These are phyloP conservation scores for Paratinospora sagittata DNA, from an alignment of 164 flowering plant genomes.

Conservation along the genomic window DNA sequence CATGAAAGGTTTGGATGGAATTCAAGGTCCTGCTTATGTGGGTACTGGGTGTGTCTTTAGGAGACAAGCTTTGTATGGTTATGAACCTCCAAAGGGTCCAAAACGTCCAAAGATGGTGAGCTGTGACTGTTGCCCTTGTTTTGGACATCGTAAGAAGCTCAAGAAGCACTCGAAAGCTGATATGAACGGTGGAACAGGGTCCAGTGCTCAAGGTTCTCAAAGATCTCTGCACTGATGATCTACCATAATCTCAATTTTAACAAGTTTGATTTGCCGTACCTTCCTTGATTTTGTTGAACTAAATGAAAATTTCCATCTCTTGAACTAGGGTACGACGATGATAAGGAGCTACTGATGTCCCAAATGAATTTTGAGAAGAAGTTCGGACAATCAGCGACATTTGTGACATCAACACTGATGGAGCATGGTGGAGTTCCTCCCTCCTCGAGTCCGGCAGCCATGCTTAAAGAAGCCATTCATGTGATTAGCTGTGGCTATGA, in stretches of 20 bases:
- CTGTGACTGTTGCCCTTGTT: constrained; percentile 91
- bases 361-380: constrained; percentile 85
- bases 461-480: constrained; percentile 96
- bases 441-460: constrained; percentile 83
- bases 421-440: constrained; percentile 94
- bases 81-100: constrained; percentile 77
- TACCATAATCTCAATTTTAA: neutral
- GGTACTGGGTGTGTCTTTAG: constrained; percentile 96
- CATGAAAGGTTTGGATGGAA: constrained; percentile 95
- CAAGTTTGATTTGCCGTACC: neutral
- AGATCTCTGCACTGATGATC: neutral
- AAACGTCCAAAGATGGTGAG: constrained; percentile 95
- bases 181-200: constrained; percentile 31
- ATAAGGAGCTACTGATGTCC: constrained; percentile 70
- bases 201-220: constrained; percentile 37
- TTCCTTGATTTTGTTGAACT: neutral
- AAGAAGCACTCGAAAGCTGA: constrained; percentile 34
- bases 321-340: constrained; percentile 49
- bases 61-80: constrained; percentile 92
- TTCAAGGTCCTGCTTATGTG: constrained; percentile 94
- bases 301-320: neutral
- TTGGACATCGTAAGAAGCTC: constrained; percentile 64
- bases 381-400: constrained; percentile 84
- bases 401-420: constrained; percentile 86
- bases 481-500: constrained; percentile 97